Base-by-base conservation (phyloP, 768 basidiomycete genomes). In the Lactarius quietus region DNA sequence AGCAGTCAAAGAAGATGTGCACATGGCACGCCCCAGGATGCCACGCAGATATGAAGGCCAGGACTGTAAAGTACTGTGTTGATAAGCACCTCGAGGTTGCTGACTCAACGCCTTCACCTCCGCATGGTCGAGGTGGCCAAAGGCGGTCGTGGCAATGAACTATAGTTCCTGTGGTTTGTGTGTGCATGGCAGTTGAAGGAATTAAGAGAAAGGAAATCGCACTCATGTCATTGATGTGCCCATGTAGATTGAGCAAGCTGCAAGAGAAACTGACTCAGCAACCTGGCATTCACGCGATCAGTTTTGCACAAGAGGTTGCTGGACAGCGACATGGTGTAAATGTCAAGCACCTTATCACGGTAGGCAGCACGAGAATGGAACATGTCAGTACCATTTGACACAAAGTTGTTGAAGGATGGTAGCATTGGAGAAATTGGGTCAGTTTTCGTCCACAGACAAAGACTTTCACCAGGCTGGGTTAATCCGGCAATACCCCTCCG, bases 51-150 rank as follows among this genome's bases (percentile, higher is more conserved):
- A 95, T 89, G 62, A 93, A 73, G 66, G 86, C 87, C 51, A 5
- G 94, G 86, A 75, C 93, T 95, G 81, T 95, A 95, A 45, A 92
- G 82, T 18, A 94, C 82, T 29, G 87, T 76, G 71, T 93, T 93
- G 76, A 95, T 80, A 72, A 95, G 84, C 52, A 93, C 89, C 73
- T 93, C 84, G 66, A 95, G 83, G 77, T 89, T 56, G 90, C 87
- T 36, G 94, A 84, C 58, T 83, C 85, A 93, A 83, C 8, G 84
- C 72, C 15, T 79, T 77, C 0, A 89, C 90, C 69, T 89, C 78
- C 4, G 83, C 78, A n/a, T 80, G 81, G 68, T 90, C 85, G 35
- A 88, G 70, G 65, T 85, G 76, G 57, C 77, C 78, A 53, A 90
- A 78, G 10, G 90, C 82, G 17, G 87, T 85, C 55, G 73, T 75